These are phyloP conservation scores for Beauveria caledonica DNA, from an alignment of 2,329 filamentous ascomycete species.

Conservation along the genomic window DNA sequence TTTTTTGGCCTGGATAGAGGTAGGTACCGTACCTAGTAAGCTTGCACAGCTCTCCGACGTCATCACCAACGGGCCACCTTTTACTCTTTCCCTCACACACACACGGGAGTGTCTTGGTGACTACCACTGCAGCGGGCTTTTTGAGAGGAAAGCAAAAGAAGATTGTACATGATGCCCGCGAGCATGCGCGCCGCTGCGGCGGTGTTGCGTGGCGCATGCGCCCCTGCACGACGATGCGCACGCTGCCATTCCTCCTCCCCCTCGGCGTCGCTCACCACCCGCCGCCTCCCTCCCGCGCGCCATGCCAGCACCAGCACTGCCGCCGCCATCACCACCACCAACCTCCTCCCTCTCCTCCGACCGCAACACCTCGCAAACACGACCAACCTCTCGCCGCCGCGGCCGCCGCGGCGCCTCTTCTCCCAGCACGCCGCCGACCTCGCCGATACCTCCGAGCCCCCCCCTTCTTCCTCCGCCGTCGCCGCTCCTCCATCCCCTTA, in stretches of 20 bases:
- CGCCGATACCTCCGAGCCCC: slow-evolving; percentile 10
- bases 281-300: neutral
- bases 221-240: neutral
- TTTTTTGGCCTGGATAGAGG: neutral
- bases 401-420: neutral
- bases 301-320: neutral
- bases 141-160: no score
- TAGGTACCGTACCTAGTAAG: no score
- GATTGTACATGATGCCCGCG: neutral
- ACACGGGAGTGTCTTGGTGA: neutral
- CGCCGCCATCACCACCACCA: neutral
- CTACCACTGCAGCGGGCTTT: no score
- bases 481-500: slow-evolving; percentile 35
- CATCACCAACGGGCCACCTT: neutral
- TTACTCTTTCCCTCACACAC: neutral
- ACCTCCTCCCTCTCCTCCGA: no score
- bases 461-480: slow-evolving; percentile 3
- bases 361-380: neutral
- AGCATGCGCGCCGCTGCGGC: neutral
- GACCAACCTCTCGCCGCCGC: neutral
- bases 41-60: neutral
- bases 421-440: slow-evolving; percentile 11
- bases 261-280: neutral
- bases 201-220: neutral
- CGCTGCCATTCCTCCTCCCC: neutral